A percentile compares a stretch with the other conserved stretches of the same genome.
Conservation (phyloP, 129 eudicot genomes). For the Pittosporum tobira region DNA sequence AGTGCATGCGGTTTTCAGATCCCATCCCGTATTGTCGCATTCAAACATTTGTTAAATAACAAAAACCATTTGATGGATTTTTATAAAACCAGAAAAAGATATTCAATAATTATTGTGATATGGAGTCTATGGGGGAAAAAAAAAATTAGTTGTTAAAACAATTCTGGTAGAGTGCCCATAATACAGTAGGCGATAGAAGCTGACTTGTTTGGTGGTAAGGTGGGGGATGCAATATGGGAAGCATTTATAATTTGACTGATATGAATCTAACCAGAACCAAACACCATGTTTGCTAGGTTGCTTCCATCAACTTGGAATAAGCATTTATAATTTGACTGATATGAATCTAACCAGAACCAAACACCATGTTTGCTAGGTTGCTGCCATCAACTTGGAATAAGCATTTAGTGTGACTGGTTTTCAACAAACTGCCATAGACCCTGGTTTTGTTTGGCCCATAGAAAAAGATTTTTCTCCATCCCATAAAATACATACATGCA, state of each 20-base stretch:
- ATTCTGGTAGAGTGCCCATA: slow-evolving; percentile 10
- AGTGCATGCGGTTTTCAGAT: slow-evolving; percentile 3
- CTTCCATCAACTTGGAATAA: not conserved
- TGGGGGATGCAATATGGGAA: slow-evolving; percentile 7
- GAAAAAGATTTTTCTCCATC: slow-evolving; percentile 4
- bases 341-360: not conserved
- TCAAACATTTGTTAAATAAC: not conserved
- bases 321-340: not conserved
- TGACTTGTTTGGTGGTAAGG: not conserved
- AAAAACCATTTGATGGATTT: not conserved
- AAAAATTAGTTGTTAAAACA: not conserved
- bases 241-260: not conserved
- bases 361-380: not conserved
- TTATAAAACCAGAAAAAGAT: slow-evolving; percentile 5
- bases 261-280: not conserved
- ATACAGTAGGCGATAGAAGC: not conserved
- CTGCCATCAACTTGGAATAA: not conserved
- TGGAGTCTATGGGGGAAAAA: not conserved
- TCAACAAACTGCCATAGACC: slow-evolving; percentile 27
- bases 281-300: not conserved
- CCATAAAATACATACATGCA: too few species aligned
- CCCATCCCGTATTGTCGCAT: not conserved
- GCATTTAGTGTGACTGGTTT: slow-evolving; percentile 8
- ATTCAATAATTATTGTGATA: not conserved
- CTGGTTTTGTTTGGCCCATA: slow-evolving; percentile 52